A percentile compares a stretch with the other conserved stretches of the same genome.
Conservation (phyloP, 208 protist species). For the Crithidia brevicula region DNA sequence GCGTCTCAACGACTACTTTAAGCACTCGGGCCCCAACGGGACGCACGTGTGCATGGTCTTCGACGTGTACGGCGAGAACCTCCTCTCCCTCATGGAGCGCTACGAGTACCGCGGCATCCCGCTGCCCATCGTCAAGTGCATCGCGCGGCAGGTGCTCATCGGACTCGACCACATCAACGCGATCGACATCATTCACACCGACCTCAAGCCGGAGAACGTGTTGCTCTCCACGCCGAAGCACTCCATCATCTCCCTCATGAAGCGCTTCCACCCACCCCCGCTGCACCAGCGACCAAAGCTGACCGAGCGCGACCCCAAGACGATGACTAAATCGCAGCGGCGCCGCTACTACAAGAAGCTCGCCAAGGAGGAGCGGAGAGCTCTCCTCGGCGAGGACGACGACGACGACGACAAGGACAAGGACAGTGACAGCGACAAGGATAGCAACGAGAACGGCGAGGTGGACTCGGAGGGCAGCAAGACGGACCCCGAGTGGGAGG, state of each 20-base stretch:
- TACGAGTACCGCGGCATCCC: slow-evolving; percentile 97
- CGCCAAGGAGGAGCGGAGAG: slow-evolving; percentile 46
- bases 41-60: slow-evolving; percentile 98
- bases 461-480: slow-evolving; percentile 60
- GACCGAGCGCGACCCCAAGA: slow-evolving; percentile 83
- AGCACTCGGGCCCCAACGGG: slow-evolving; percentile 87
- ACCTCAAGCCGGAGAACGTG: slow-evolving; percentile 97
- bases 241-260: slow-evolving; percentile 87
- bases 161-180: slow-evolving; percentile 95
- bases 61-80: slow-evolving; percentile 96
- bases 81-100: slow-evolving; percentile 96
- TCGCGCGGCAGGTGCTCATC: slow-evolving; percentile 89
- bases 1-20: slow-evolving; percentile 90
- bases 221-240: slow-evolving; percentile 88
- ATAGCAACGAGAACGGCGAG: slow-evolving; percentile 21
- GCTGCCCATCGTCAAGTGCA: slow-evolving; percentile 93
- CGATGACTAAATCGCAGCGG: slow-evolving; percentile 93
- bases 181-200: slow-evolving; percentile 97
- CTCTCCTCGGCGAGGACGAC: slow-evolving; percentile 30
- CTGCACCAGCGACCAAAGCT: slow-evolving; percentile 77
- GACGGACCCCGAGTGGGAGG: slow-evolving; percentile 84
- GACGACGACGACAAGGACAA: slow-evolving; percentile 12
- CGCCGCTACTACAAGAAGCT: slow-evolving; percentile 93
- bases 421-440: slow-evolving; percentile 16
- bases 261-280: slow-evolving; percentile 75